These are phyloP conservation scores for Talaromyces sp. DNA, from an alignment of 2,329 filamentous ascomycete species.

Conservation along the genomic window DNA sequence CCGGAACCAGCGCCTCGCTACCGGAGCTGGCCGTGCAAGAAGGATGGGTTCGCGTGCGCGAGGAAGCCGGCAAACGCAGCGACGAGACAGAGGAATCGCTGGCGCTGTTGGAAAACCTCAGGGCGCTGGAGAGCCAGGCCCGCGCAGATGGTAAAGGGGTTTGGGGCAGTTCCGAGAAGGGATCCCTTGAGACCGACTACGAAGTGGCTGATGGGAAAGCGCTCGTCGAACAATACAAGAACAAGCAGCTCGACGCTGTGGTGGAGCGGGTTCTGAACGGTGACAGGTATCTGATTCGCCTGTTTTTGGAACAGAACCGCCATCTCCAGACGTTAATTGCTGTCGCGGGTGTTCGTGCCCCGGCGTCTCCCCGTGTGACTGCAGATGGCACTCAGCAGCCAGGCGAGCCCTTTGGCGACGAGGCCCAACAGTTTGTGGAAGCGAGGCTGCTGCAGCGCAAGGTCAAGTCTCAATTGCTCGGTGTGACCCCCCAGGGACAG, in stretches of 20 bases:
- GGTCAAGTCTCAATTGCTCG: constrained; percentile 77
- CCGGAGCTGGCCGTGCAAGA: constrained; percentile 81
- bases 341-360: constrained; percentile 81
- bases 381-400: constrained; percentile 75
- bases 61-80: constrained; percentile 80
- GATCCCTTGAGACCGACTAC: constrained; percentile 70
- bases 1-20: constrained; percentile 63
- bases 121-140: constrained; percentile 71
- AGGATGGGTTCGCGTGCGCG: constrained; percentile 88
- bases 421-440: constrained; percentile 85
- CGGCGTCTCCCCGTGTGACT: constrained; percentile 80
- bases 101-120: constrained; percentile 70
- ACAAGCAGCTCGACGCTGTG: constrained; percentile 75
- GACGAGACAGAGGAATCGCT: constrained; percentile 75
- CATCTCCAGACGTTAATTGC: constrained; percentile 87
- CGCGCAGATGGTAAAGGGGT: constrained; percentile 75
- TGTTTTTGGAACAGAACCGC: constrained; percentile 74
- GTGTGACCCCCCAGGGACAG: constrained; percentile 83
- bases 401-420: constrained; percentile 84
- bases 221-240: constrained; percentile 80
- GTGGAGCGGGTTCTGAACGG: constrained; percentile 89
- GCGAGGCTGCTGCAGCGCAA: constrained; percentile 77
- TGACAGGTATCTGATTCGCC: constrained; percentile 79
- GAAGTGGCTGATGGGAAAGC: constrained; percentile 71
- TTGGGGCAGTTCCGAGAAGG: constrained; percentile 63